Evolutionary conservation across 805 yeast genomes (phyloP), one percentile per base, ranked within the genome.

Genomic region (Ogataea allantospora): DNA sequence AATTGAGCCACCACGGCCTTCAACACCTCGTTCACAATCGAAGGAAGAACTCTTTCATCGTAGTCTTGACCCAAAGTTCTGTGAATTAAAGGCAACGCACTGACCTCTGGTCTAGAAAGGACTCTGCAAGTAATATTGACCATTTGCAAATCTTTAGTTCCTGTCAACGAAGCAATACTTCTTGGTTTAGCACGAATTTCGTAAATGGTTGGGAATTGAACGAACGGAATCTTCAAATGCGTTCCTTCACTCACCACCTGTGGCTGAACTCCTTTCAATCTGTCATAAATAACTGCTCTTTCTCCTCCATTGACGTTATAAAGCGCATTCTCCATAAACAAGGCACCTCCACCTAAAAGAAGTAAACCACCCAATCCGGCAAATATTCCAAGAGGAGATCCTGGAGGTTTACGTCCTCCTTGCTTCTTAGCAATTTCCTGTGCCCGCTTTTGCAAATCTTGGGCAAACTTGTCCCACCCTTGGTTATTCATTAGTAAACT

Each of bases 121-220:
- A 93, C 99, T 70, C 99, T 83, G 65, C 99, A 93, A n/a, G 98
- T 91, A 58, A 93, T 91, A 65, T 88, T 93, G 33, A 93, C 99
- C 99, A 93, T 93, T 70, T 93, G 99, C 60, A 93, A 75, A 67
- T 93, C 99, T 68, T 93, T 93, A 15, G 99, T 93, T 50, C 99
- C 99, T 1, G 99, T 93, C 55, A 95, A 75, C 17, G 96, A 87
- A 10, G 97, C 86, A 44, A 93, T 95, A 53, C 88, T 88, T 66
- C 97, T 80, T 43, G 99, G 99, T 62, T 88, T 91, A 31, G 99
- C 97, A 56, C 99, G 79, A 43, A 93, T 95, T 60, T 93, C 98
- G 64, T 84, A 93, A 35, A 88, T 77, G 33, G 88, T 73, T 27
- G 99, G 96, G 33, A 87, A 83, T 65, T 93, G 97, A 38, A 93